Evolutionary conservation across 257 asterid species (phyloP).

Genomic region (Fraxinus quadrangulata): DNA sequence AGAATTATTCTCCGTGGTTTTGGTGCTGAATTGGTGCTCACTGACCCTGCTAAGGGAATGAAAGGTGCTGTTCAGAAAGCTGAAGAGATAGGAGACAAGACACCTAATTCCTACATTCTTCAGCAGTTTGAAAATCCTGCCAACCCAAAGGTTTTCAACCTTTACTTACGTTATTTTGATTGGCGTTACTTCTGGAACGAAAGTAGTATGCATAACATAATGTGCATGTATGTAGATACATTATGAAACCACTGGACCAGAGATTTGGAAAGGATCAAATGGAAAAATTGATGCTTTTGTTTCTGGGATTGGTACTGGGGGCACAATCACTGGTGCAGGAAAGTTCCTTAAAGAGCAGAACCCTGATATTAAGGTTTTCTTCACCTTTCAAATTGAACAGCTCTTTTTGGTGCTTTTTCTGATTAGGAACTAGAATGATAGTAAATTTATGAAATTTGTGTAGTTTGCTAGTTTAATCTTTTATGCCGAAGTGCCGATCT

Average conservation of each 20-base stretch:
- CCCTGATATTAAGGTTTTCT: constrained; percentile 57
- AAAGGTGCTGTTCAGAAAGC: constrained; percentile 54
- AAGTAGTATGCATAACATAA: not conserved
- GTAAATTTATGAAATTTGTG: not conserved
- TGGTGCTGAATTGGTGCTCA: constrained; percentile 49
- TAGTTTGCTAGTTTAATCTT: not conserved
- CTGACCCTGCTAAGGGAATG: constrained; percentile 46
- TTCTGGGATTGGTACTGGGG: constrained; percentile 83
- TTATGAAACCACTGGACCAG: constrained; percentile 90
- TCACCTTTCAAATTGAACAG: not conserved
- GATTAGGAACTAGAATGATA: not conserved
- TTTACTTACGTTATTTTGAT: not conserved
- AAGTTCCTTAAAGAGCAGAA: constrained; percentile 71
- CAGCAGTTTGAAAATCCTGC: constrained; percentile 54
- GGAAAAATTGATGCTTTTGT: constrained; percentile 65
- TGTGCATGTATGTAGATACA: constrained; percentile 47
- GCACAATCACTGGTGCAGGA: constrained; percentile 77
- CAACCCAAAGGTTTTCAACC: constrained; percentile 43
- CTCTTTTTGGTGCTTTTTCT: not conserved
- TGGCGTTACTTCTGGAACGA: not conserved
- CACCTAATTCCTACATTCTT: constrained; percentile 56
- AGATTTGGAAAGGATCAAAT: constrained; percentile 65
- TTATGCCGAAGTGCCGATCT: not conserved
- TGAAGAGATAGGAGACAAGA: constrained; percentile 42
- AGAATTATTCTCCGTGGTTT: constrained; percentile 47